These are phyloP conservation scores for Penicillium capsulatum DNA, from an alignment of 2,329 filamentous ascomycete species.

Conservation along the genomic window DNA sequence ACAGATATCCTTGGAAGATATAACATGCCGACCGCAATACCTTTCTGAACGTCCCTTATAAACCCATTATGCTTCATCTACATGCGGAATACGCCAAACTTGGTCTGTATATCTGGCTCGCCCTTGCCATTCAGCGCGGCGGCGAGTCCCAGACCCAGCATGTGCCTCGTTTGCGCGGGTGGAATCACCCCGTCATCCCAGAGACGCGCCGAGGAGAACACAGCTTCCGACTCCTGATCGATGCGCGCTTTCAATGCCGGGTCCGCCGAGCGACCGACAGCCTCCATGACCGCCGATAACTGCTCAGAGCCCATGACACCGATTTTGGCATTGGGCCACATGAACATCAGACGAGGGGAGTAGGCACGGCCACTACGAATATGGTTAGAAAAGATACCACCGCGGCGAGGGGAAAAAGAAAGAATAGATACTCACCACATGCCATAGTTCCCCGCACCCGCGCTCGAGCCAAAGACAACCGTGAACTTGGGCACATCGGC, in stretches of 20 bases:
- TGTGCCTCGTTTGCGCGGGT: slow-evolving; percentile 68
- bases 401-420: background rate
- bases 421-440: slow-evolving; percentile 64
- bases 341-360: slow-evolving; percentile 84
- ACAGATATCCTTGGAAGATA: no score
- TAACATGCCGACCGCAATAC: no score
- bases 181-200: slow-evolving; percentile 88
- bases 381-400: slow-evolving; percentile 3
- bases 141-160: slow-evolving; percentile 67
- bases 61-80: slow-evolving; percentile 37
- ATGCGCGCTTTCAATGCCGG: slow-evolving; percentile 78
- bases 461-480: slow-evolving; percentile 87
- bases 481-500: slow-evolving; percentile 96
- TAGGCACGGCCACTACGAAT: slow-evolving; percentile 72
- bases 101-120: slow-evolving; percentile 55
- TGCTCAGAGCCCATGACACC: slow-evolving; percentile 96
- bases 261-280: slow-evolving; percentile 79
- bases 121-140: slow-evolving; percentile 67
- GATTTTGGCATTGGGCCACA: slow-evolving; percentile 96
- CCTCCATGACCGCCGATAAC: slow-evolving; percentile 87
- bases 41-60: slow-evolving; percentile 7
- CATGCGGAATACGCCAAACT: slow-evolving; percentile 81
- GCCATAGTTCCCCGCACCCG: slow-evolving; percentile 94
- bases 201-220: slow-evolving; percentile 79
- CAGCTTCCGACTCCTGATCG: slow-evolving; percentile 82